These are phyloP conservation scores for Citrullus mucosospermus DNA, from an alignment of 306 rosid genomes.

Conservation along the genomic window DNA sequence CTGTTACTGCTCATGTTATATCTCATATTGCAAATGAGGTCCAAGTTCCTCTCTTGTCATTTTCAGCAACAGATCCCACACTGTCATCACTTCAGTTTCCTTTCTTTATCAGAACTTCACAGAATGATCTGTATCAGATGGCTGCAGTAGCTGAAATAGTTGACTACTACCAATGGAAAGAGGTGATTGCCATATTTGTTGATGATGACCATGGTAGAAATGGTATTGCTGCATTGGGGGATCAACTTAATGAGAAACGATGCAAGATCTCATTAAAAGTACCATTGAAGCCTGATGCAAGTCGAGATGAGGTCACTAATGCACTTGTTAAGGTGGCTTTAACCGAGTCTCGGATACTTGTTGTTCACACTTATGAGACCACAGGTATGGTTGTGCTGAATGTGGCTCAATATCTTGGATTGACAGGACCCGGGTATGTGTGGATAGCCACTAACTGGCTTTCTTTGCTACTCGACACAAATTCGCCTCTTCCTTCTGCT, in stretches of 20 bases:
- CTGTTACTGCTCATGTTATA: slow-evolving; percentile 79
- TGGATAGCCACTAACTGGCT: slow-evolving; percentile 85
- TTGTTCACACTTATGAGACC: slow-evolving; percentile 38
- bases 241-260: slow-evolving; percentile 67
- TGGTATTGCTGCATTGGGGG: slow-evolving; percentile 61
- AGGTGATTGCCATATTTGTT: slow-evolving; percentile 67
- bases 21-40: slow-evolving; percentile 87
- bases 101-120: slow-evolving; percentile 60
- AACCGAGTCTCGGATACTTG: slow-evolving; percentile 70
- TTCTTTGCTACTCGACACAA: slow-evolving; percentile 43
- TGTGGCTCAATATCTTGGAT: slow-evolving; percentile 60
- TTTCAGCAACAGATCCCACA: slow-evolving; percentile 73
- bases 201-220: slow-evolving; percentile 93
- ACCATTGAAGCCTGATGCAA: slow-evolving; percentile 41
- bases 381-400: slow-evolving; percentile 34
- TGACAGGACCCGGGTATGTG: slow-evolving; percentile 80
- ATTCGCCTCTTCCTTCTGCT: slow-evolving; percentile 28
- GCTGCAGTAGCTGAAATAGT: slow-evolving; percentile 76
- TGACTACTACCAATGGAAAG: slow-evolving; percentile 59
- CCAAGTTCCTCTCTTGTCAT: slow-evolving; percentile 72
- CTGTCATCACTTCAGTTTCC: slow-evolving; percentile 87
- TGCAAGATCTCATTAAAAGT: slow-evolving; percentile 77
- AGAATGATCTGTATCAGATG: slow-evolving; percentile 71
- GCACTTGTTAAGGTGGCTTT: slow-evolving; percentile 64
- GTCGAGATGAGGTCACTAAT: slow-evolving; percentile 39